Evolutionary conservation across 2,329 filamentous ascomycete species (phyloP).

Genomic region (Beauveria brongniartii): DNA sequence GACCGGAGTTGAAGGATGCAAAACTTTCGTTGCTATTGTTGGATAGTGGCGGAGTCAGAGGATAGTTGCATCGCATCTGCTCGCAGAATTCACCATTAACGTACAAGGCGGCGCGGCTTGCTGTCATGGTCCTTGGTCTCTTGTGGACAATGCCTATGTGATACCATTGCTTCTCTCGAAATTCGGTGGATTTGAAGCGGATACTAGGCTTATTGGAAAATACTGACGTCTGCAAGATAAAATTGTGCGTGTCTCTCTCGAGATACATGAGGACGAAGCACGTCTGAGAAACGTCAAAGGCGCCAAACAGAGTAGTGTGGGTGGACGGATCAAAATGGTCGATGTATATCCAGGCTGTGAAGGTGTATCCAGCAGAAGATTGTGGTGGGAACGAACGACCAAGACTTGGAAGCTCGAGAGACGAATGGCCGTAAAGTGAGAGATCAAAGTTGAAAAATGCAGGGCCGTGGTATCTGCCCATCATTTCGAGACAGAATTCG

Average conservation of each 20-base stretch:
- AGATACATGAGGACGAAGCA: constrained; percentile 93
- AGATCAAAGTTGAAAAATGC: constrained; percentile 92
- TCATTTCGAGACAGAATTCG: constrained; percentile 64
- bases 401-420: constrained; percentile 81
- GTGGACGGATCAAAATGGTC: constrained; percentile 76
- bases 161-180: constrained; percentile 77
- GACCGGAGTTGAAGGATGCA: constrained; percentile 55
- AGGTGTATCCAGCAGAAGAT: constrained; percentile 76
- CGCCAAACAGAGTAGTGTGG: constrained; percentile 93
- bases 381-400: constrained; percentile 78
- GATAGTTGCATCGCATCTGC: constrained; percentile 83
- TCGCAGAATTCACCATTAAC: constrained; percentile 92
- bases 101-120: constrained; percentile 79
- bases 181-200: constrained; percentile 77
- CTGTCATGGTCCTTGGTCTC: constrained; percentile 62
- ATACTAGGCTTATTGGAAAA: constrained; percentile 80
- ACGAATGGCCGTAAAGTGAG: constrained; percentile 78
- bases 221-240: constrained; percentile 94
- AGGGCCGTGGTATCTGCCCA: constrained; percentile 67
- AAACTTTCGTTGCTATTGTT: constrained; percentile 59
- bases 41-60: constrained; percentile 60
- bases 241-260: constrained; percentile 85
- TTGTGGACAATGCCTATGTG: constrained; percentile 86
- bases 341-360: constrained; percentile 81
- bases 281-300: constrained; percentile 83